Evolutionary conservation across 176 grass and related monocot genomes (phyloP).

Genomic region (Pharus latifolius): DNA sequence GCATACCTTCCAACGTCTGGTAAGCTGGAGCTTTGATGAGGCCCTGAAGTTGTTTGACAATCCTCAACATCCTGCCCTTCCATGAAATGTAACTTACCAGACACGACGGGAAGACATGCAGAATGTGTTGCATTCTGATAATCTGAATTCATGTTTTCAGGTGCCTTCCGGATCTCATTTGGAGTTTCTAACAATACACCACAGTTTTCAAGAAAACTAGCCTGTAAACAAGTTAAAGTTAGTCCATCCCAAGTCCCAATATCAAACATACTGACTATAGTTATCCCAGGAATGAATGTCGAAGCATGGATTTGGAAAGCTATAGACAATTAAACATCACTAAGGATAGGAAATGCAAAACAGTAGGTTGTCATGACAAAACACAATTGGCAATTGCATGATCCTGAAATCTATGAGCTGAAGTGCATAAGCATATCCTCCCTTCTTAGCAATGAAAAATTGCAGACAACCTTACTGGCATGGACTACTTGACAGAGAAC

Average conservation of each 20-base stretch:
- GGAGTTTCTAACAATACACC: slow-evolving; percentile 17
- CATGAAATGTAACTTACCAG: slow-evolving; percentile 6
- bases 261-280: not conserved
- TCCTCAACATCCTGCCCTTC: slow-evolving; percentile 5
- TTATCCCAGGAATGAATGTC: no score
- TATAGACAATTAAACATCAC: no score
- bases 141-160: not conserved
- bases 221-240: slow-evolving; percentile 23
- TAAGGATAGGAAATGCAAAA: not conserved
- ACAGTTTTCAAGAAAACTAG: not conserved
- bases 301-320: no score
- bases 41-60: slow-evolving; percentile 14
- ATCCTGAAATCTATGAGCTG: not conserved
- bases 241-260: not conserved
- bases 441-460: no score
- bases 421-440: no score
- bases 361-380: not conserved
- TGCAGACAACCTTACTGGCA: no score
- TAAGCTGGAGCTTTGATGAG: slow-evolving; percentile 15
- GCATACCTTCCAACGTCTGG: slow-evolving; percentile 35
- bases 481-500: no score
- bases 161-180: slow-evolving; percentile 16
- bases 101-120: not conserved
- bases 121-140: not conserved
- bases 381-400: not conserved